Evolutionary conservation across 345 rosid species (phyloP).

Genomic region (Citropsis articulata): DNA sequence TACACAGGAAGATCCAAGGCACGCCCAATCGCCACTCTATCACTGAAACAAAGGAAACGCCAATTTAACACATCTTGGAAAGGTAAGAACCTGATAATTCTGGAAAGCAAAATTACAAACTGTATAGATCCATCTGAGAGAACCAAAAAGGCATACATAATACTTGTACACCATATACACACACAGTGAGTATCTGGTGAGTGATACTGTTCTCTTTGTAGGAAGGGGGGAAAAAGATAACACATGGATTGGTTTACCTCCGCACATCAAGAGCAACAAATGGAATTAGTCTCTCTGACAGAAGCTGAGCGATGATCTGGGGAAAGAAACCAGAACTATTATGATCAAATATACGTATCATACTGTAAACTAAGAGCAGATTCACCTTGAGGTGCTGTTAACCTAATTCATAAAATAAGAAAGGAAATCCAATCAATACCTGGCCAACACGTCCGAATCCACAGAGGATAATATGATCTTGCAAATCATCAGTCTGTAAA

Average conservation of each 20-base stretch:
- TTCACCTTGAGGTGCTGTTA: neutral
- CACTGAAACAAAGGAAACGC: conserved; percentile 50
- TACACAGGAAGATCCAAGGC: conserved; percentile 95
- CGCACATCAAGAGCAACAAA: conserved; percentile 96
- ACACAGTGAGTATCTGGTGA: neutral
- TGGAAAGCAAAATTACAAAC: neutral
- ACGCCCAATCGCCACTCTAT: conserved; percentile 92
- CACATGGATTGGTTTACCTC: conserved; percentile 45
- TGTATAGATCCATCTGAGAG: neutral
- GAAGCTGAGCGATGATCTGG: conserved; percentile 99
- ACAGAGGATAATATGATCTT: conserved; percentile 91
- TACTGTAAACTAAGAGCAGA: neutral
- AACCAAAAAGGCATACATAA: neutral
- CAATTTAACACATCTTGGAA: neutral
- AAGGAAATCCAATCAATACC: conserved; percentile 39
- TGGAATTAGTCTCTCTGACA: conserved; percentile 93
- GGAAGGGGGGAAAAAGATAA: neutral
- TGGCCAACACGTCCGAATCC: conserved; percentile 99
- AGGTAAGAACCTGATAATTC: neutral
- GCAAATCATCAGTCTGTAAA: conserved; percentile 95
- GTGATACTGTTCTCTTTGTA: neutral
- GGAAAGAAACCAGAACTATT: conserved; percentile 14
- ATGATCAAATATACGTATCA: neutral
- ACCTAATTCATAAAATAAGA: conserved; percentile 12
- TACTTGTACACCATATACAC: neutral